phyloP scores from a whole-genome alignment of 2,329 filamentous ascomycete species.

The Phoma sp. region DNA sequence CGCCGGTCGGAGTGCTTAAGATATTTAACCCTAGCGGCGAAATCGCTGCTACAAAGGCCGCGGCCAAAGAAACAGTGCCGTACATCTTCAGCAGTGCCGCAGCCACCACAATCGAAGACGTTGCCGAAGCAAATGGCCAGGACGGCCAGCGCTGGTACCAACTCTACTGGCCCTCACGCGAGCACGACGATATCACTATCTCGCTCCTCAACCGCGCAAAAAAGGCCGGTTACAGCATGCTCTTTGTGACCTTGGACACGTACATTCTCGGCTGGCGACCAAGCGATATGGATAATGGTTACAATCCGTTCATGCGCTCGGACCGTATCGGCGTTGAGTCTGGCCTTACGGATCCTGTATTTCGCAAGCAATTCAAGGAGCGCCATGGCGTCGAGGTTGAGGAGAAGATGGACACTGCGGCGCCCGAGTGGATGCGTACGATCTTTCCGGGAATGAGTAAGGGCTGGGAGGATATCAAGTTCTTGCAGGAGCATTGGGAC shows the following conservation, averaged over 20 bases:
- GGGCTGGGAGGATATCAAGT: conserved; percentile 68
- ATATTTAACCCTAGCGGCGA: conserved; percentile 73
- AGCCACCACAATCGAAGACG: conserved; percentile 67
- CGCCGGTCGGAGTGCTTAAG: conserved; percentile 71
- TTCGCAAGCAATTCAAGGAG: conserved; percentile 64
- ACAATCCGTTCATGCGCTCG: conserved; percentile 39
- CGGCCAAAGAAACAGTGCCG: conserved; percentile 66
- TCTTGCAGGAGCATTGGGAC: conserved; percentile 67
- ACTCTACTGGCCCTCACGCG: conserved; percentile 73
- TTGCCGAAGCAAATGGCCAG: conserved; percentile 61
- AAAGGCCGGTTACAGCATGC: conserved; percentile 64
- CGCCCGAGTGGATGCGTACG: conserved; percentile 32
- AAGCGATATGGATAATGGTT: conserved; percentile 67
- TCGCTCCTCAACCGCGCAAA: conserved; percentile 68
- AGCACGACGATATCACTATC: conserved; percentile 67
- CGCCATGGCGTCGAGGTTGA: conserved; percentile 46
- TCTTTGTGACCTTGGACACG: conserved; percentile 76
- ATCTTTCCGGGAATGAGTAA: conserved; percentile 58
- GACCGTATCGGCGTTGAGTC: conserved; percentile 62
- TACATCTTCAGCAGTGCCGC: conserved; percentile 71
- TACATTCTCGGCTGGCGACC: conserved; percentile 73
- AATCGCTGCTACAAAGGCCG: conserved; percentile 65
- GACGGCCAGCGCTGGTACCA: conserved; percentile 71
- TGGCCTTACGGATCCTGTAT: conserved; percentile 73
- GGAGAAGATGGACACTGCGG: conserved; percentile 48